A percentile compares a stretch with the other conserved stretches of the same genome.
Evolutionary conservation across 495 filamentous ascomycete species (phyloP).

Genomic region (Aspergillus homomorphus): DNA sequence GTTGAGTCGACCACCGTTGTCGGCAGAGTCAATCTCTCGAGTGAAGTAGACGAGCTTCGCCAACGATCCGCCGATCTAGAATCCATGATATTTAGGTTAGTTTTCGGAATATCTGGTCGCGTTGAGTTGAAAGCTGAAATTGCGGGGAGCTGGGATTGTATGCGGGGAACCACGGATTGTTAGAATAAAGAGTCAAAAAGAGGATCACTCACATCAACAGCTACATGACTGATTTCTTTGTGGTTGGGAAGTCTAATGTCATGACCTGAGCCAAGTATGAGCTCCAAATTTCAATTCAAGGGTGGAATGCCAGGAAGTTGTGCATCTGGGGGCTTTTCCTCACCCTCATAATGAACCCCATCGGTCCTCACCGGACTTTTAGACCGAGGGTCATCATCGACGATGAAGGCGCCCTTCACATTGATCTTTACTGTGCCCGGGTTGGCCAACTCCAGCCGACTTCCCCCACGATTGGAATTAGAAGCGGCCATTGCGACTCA

Average conservation of each 20-base stretch:
- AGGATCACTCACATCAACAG: slow-evolving; percentile 73
- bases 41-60: slow-evolving; percentile 98
- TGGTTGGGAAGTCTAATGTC: slow-evolving; percentile 97
- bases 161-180: slow-evolving; percentile 31
- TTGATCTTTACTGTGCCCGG: slow-evolving; percentile 90
- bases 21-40: slow-evolving; percentile 71
- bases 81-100: slow-evolving; percentile 22
- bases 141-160: slow-evolving; percentile 32
- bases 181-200: slow-evolving; percentile 17
- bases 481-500: slow-evolving; percentile 20
- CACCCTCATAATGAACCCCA: slow-evolving; percentile 65
- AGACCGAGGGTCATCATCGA: slow-evolving; percentile 69
- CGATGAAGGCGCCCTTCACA: slow-evolving; percentile 92
- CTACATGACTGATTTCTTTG: slow-evolving; percentile 91
- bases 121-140: slow-evolving; percentile 15
- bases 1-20: slow-evolving; percentile 85
- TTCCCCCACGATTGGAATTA: slow-evolving; percentile 22
- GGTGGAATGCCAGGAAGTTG: not conserved
- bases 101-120: not conserved
- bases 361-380: slow-evolving; percentile 48
- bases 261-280: slow-evolving; percentile 37
- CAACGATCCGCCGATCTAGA: slow-evolving; percentile 88
- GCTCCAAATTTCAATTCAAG: not conserved
- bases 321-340: not conserved
- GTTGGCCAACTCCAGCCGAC: slow-evolving; percentile 63